Evolutionary conservation across 2,329 filamentous ascomycete species (phyloP).

Genomic region (Ilyonectria destructans): DNA sequence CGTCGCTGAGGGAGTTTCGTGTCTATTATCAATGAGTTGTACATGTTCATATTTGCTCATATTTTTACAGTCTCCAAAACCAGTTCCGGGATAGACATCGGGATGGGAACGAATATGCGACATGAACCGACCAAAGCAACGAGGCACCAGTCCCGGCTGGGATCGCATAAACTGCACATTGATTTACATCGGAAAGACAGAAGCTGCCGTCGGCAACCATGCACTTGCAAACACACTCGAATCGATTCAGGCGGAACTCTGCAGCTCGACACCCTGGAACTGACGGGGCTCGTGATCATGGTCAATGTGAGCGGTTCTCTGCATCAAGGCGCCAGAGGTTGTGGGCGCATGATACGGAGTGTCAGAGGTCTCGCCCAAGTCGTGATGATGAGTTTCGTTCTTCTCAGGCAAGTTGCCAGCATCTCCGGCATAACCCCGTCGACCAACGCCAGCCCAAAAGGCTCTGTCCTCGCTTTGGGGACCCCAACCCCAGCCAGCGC

Average conservation of each 20-base stretch:
- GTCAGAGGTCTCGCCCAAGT: constrained; percentile 48
- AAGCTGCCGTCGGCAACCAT: no score
- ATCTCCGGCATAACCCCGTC: constrained; percentile 67
- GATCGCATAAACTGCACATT: no score
- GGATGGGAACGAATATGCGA: no score
- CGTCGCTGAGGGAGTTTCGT: no score
- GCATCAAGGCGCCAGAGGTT: constrained; percentile 41
- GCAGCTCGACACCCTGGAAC: constrained; percentile 55
- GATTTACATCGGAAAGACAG: no score
- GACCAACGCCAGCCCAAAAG: constrained; percentile 83
- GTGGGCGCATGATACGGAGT: constrained; percentile 43
- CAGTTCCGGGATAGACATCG: no score
- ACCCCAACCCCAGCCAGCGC: constrained; percentile 92
- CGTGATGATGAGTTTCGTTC: constrained; percentile 42
- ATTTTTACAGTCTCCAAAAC: no score
- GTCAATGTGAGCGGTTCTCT: constrained; percentile 37
- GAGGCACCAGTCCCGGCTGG: no score
- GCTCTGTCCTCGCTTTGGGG: constrained; percentile 83
- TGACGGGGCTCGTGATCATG: constrained; percentile 8
- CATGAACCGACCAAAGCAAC: no score
- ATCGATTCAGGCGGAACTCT: constrained; percentile 2
- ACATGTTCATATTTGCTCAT: no score
- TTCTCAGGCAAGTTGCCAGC: constrained; percentile 45
- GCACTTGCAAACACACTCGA: no score
- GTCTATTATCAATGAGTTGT: no score